Evolutionary conservation across 2,329 filamentous ascomycete genomes (phyloP).

Genomic region (Aspergillus sp.): DNA sequence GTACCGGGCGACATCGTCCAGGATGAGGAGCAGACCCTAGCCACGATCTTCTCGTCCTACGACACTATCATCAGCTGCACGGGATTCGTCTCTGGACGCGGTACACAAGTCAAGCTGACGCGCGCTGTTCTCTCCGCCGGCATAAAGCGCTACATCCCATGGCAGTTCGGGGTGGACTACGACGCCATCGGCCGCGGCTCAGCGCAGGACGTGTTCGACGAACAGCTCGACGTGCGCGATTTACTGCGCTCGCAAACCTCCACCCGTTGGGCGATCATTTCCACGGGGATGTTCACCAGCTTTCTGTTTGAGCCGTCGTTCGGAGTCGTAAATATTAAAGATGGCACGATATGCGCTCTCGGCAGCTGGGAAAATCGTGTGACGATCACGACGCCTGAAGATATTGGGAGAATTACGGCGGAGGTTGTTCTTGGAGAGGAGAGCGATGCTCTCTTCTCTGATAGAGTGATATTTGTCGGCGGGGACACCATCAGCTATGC

Average conservation of each 20-base stretch:
- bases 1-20: slow-evolving; percentile 46
- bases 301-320: slow-evolving; percentile 65
- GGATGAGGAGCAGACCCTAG: slow-evolving; percentile 36
- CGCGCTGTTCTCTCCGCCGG: slow-evolving; percentile 53
- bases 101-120: slow-evolving; percentile 58
- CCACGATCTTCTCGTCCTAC: slow-evolving; percentile 38
- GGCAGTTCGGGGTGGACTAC: slow-evolving; percentile 74
- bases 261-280: slow-evolving; percentile 62
- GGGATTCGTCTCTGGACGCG: slow-evolving; percentile 57
- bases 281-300: slow-evolving; percentile 68
- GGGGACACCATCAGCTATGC: slow-evolving; percentile 63
- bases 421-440: slow-evolving; percentile 44
- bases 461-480: slow-evolving; percentile 56
- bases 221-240: slow-evolving; percentile 60
- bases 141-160: slow-evolving; percentile 60
- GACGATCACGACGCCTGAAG: slow-evolving; percentile 60
- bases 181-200: slow-evolving; percentile 59
- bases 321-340: slow-evolving; percentile 56
- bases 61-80: slow-evolving; percentile 56
- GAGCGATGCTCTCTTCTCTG: slow-evolving; percentile 17
- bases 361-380: slow-evolving; percentile 61
- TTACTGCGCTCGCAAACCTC: slow-evolving; percentile 48
- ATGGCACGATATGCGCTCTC: slow-evolving; percentile 50
- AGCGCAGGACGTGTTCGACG: slow-evolving; percentile 64
- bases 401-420: slow-evolving; percentile 62